phyloP scores from a whole-genome alignment of 495 filamentous ascomycete species.

The Hyaloscypha hepaticicola region DNA sequence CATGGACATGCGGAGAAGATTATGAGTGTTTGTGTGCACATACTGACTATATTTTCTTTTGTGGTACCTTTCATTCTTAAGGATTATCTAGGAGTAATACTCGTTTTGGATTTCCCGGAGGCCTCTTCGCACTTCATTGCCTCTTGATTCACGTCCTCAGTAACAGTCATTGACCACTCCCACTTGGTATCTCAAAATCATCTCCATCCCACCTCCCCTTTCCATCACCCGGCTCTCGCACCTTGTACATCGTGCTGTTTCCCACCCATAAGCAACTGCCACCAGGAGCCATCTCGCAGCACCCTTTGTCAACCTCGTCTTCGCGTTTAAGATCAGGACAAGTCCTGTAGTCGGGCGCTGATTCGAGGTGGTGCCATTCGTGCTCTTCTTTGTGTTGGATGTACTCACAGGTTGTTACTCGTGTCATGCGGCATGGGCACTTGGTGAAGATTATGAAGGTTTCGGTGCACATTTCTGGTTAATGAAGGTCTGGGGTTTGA shows the following conservation, averaged over 20 bases:
- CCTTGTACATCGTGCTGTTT: not conserved
- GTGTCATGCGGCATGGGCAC: constrained; percentile 6
- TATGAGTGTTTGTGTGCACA: constrained; percentile 1
- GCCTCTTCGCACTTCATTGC: too few relatives aligned
- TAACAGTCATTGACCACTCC: not conserved
- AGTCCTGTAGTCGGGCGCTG: not conserved
- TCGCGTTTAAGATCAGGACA: not conserved
- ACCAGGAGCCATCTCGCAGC: not conserved
- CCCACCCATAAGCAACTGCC: not conserved
- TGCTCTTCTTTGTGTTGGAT: not conserved
- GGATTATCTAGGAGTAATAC: too few relatives aligned
- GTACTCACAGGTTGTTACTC: not conserved
- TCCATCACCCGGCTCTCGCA: not conserved
- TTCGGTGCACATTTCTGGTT: constrained; percentile 4
- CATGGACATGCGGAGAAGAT: not conserved
- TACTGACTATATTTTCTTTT: not conserved
- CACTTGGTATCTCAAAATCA: not conserved
- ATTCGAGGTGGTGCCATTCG: not conserved
- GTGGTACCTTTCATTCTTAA: not conserved
- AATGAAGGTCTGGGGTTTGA: not conserved
- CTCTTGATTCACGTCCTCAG: too few relatives aligned
- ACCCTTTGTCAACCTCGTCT: not conserved
- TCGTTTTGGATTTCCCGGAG: too few relatives aligned
- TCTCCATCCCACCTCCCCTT: constrained; percentile 2
- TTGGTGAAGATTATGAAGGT: constrained; percentile 2